Percentiles rank a stretch among this genome's conserved stretches.
Conservation (phyloP, 345 rosid species). For the Rhodamnia rubescens region DNA sequence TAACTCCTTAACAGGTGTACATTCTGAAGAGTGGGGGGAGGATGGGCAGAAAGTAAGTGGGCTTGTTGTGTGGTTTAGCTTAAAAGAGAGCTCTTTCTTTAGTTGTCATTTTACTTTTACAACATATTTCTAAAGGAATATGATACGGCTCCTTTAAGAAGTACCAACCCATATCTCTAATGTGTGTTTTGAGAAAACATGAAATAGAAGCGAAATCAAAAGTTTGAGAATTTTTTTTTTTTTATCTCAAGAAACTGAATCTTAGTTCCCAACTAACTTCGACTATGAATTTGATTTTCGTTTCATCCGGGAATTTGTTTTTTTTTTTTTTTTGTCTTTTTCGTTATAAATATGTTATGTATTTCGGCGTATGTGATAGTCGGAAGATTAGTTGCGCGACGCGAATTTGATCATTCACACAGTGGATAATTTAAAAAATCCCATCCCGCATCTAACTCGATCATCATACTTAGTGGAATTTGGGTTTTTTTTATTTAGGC, state of each 20-base stretch:
- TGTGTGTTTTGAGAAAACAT: neutral
- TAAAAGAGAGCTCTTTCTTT: neutral
- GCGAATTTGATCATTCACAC: neutral
- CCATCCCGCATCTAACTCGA: neutral
- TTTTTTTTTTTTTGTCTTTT: neutral
- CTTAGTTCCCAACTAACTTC: neutral
- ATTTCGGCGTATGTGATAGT: neutral
- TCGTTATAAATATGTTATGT: neutral
- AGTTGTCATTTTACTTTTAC: neutral
- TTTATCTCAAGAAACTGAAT: neutral
- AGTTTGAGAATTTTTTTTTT: too few relatives aligned
- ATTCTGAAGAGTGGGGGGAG: neutral
- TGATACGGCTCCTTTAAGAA: neutral
- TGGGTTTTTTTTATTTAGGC: neutral
- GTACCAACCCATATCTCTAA: neutral
- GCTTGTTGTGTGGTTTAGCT: neutral
- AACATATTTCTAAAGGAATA: neutral
- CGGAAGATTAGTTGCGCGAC: rapidly evolving
- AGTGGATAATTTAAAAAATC: neutral
- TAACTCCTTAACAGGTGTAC: neutral
- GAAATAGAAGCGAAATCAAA: neutral
- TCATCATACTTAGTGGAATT: neutral
- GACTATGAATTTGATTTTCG: neutral
- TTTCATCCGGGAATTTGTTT: too few relatives aligned
- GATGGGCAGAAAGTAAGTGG: neutral